Percentiles rank a stretch among this genome's conserved stretches.
Conservation (phyloP, 1,139 yeast species). For the Wickerhamomyces sp. region DNA sequence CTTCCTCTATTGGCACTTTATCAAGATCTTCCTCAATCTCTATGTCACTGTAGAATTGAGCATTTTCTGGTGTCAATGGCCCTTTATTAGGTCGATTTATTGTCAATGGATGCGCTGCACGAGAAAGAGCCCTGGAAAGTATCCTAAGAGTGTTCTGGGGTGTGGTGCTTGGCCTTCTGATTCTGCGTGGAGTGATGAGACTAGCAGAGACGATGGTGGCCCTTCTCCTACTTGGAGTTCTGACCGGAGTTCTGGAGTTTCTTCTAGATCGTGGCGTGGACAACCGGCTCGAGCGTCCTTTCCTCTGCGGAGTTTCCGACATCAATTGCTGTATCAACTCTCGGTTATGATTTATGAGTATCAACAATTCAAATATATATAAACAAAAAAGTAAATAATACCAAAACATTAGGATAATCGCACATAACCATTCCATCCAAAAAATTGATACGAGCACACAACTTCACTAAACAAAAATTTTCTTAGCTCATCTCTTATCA, state of each 20-base stretch:
- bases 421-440: too few relatives aligned
- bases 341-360: too few relatives aligned
- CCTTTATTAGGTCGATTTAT: not conserved
- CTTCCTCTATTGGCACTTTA: not conserved
- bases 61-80: conserved; percentile 1
- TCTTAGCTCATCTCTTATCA: too few relatives aligned
- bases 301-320: not conserved
- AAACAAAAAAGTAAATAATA: too few relatives aligned
- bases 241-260: conserved; percentile 16
- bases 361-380: too few relatives aligned
- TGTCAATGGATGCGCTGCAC: not conserved
- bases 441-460: too few relatives aligned
- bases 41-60: not conserved
- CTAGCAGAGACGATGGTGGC: conserved; percentile 20
- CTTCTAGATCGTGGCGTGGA: conserved; percentile 15
- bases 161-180: conserved; percentile 14
- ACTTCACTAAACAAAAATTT: too few relatives aligned
- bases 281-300: conserved; percentile 5
- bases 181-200: conserved; percentile 20
- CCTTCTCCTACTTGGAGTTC: conserved; percentile 23
- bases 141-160: conserved; percentile 19
- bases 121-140: conserved; percentile 16
- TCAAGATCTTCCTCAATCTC: conserved; percentile 5
- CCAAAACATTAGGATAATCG: too few relatives aligned
- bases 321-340: too few relatives aligned